A percentile compares a stretch with the other conserved stretches of the same genome.
These are phyloP conservation scores for Fraxinus anomala DNA, from an alignment of 257 asterid species.

Conservation along the genomic window DNA sequence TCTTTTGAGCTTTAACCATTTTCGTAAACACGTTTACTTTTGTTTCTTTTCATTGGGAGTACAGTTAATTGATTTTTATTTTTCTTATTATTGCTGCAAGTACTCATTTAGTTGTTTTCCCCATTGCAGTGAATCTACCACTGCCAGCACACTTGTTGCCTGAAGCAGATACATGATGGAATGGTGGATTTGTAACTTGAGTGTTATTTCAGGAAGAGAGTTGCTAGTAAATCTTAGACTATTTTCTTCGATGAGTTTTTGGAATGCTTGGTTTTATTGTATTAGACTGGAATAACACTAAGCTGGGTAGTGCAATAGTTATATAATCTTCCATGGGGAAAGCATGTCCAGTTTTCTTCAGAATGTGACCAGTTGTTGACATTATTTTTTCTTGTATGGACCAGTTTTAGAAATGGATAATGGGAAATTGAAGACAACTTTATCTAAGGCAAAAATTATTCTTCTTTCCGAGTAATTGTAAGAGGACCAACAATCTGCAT, in stretches of 20 bases:
- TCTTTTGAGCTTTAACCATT: neutral
- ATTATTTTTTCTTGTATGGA: neutral
- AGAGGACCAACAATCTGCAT: neutral
- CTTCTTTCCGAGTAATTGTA: neutral
- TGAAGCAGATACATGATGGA: slow-evolving; percentile 24
- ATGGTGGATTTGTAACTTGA: slow-evolving; percentile 21
- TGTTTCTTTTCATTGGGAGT: neutral
- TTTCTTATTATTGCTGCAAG: neutral
- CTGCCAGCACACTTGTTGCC: slow-evolving; percentile 72
- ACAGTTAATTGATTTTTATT: neutral
- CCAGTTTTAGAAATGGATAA: neutral
- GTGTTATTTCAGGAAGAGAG: slow-evolving; percentile 19
- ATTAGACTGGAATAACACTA: neutral
- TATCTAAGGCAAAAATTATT: neutral
- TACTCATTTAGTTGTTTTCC: slow-evolving; percentile 9
- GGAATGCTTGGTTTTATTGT: neutral
- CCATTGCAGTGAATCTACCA: slow-evolving; percentile 58
- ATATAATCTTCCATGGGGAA: neutral
- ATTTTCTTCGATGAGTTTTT: neutral
- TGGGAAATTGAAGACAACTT: neutral
- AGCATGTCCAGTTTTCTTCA: neutral
- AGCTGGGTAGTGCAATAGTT: neutral
- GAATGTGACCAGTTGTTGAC: neutral
- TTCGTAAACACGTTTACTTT: neutral
- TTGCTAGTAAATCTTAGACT: neutral